Percentiles rank a stretch among this genome's conserved stretches.
Evolutionary conservation across 1,284 basidiomycete genomes (phyloP).

Genomic region (Papiliotrema fonsecae): DNA sequence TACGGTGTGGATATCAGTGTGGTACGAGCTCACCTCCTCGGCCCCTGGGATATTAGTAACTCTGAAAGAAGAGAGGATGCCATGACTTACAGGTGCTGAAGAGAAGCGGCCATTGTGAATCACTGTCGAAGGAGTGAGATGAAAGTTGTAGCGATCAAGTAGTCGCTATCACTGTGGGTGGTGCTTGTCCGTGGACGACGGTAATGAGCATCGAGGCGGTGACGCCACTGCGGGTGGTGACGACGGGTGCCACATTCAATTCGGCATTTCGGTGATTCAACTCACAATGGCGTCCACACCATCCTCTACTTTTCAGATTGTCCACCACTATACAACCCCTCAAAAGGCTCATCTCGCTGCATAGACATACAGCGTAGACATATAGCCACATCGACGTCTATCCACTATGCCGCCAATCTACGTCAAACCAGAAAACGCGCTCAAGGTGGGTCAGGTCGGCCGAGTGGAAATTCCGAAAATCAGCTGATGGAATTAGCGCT

Average conservation of each 20-base stretch:
- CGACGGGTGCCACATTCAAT: conserved; percentile 1
- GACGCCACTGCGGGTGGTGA: background rate
- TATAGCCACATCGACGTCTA: conserved; percentile 2
- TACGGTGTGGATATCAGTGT: background rate
- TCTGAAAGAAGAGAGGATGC: too few relatives aligned
- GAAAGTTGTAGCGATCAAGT: background rate
- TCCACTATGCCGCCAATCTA: conserved; percentile 45
- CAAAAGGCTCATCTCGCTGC: background rate
- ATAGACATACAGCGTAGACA: background rate
- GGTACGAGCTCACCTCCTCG: conserved; percentile 36
- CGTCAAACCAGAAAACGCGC: conserved; percentile 49
- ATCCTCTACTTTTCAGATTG: background rate
- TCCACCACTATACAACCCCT: background rate
- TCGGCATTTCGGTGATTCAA: conserved; percentile 1
- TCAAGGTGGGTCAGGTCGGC: conserved; percentile 38
- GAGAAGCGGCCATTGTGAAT: conserved; percentile 34
- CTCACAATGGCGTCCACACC: background rate
- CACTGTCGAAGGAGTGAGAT: background rate
- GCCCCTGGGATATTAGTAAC: conserved; percentile 16
- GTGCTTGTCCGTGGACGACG: background rate
- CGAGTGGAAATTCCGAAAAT: background rate
- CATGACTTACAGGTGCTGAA: conserved; percentile 47
- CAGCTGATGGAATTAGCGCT: conserved; percentile 29
- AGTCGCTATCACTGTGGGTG: background rate
- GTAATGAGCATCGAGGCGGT: background rate